These are phyloP conservation scores for Cyclanthera cordifolia DNA, from an alignment of 306 rosid genomes.

Conservation along the genomic window DNA sequence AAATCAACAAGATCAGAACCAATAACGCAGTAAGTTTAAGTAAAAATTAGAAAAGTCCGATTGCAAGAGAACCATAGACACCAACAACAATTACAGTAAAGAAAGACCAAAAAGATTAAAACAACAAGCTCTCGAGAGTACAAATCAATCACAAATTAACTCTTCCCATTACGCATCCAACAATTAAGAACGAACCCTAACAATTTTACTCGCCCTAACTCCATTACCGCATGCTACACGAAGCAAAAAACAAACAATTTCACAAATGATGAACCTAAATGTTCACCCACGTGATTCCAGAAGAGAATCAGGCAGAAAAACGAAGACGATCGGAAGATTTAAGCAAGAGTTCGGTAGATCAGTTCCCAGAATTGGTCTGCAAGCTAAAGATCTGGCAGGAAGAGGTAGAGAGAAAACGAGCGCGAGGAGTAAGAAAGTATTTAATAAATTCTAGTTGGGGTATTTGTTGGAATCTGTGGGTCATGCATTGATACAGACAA, in stretches of 20 bases:
- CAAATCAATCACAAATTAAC: not conserved
- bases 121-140: not conserved
- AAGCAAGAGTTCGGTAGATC: slow-evolving; percentile 20
- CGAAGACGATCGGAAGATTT: slow-evolving; percentile 13
- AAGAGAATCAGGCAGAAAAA: not conserved
- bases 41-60: not conserved
- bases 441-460: slow-evolving; percentile 8
- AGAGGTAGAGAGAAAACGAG: slow-evolving; percentile 7
- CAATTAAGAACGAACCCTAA: not conserved
- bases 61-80: not conserved
- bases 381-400: slow-evolving; percentile 26
- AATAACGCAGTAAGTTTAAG: not conserved
- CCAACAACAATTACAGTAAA: not conserved
- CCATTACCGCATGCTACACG: not conserved
- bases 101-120: not conserved
- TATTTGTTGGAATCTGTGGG: slow-evolving; percentile 22
- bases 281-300: slow-evolving; percentile 4
- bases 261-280: not conserved
- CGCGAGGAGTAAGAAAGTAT: slow-evolving; percentile 8
- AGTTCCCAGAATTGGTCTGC: slow-evolving; percentile 25
- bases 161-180: not conserved
- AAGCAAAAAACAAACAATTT: not conserved
- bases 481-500: slow-evolving; percentile 24
- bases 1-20: slow-evolving; percentile 11
- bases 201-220: not conserved